phyloP scores from a whole-genome alignment of 2,329 filamentous ascomycete genomes.

The Epichloe uncinata region DNA sequence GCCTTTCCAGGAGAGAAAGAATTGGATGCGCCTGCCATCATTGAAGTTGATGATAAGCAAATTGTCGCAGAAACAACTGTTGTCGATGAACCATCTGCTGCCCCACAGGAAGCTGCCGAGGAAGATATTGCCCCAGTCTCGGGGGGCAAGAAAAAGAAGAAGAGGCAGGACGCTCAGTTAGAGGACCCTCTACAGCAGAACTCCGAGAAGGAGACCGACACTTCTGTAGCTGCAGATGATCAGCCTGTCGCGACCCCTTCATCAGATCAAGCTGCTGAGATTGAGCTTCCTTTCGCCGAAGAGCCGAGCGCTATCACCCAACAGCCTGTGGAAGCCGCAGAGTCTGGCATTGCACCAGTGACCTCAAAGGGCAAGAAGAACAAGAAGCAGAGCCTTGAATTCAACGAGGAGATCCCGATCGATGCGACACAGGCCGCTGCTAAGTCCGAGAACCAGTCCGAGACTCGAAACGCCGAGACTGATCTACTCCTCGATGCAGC shows the following conservation, averaged over 20 bases:
- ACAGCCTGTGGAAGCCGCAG: neutral
- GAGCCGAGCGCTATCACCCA: neutral
- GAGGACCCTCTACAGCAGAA: conserved; percentile 6
- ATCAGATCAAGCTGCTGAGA: neutral
- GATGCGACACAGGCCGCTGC: neutral
- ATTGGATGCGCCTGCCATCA: neutral
- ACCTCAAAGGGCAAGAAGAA: conserved; percentile 6
- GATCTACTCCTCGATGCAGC: neutral
- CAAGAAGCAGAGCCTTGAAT: conserved; percentile 5
- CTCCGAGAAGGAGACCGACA: conserved; percentile 4
- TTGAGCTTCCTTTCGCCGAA: neutral
- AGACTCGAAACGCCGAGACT: neutral
- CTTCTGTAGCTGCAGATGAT: neutral
- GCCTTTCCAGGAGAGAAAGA: neutral
- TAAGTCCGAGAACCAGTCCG: neutral
- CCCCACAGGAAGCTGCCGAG: conserved; percentile 5
- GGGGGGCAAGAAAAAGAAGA: conserved; percentile 14
- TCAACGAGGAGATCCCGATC: neutral
- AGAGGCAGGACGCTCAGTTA: conserved; percentile 11
- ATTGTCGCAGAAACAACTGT: neutral
- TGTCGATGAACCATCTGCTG: conserved; percentile 4
- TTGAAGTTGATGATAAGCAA: neutral
- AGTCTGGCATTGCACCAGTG: neutral
- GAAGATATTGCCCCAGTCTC: conserved; percentile 2
- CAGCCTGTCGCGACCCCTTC: neutral